Percentiles rank a stretch among this genome's conserved stretches.
Conservation (phyloP, 805 yeast species). For the Pichia membranifaciens region DNA sequence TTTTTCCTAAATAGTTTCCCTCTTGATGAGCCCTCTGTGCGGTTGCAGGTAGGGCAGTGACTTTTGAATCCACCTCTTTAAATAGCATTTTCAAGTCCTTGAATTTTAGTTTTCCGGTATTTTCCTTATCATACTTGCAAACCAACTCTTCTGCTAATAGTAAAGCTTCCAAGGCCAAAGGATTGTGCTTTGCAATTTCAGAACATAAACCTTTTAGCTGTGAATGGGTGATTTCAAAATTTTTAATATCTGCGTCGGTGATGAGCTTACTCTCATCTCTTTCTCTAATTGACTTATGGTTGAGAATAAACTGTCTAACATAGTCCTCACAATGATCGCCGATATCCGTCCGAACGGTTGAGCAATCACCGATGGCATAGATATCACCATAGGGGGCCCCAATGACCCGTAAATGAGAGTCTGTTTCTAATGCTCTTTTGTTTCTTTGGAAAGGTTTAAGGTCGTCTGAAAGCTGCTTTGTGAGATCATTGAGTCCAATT, state of each 20-base stretch:
- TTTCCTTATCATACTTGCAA: conserved; percentile 44
- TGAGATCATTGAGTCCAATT: conserved; percentile 59
- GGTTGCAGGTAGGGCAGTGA: conserved; percentile 86
- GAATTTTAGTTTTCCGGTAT: conserved; percentile 46
- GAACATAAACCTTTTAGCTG: conserved; percentile 45
- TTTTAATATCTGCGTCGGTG: conserved; percentile 47
- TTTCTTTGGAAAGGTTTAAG: conserved; percentile 48
- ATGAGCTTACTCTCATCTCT: conserved; percentile 36
- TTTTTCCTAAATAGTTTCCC: conserved; percentile 72
- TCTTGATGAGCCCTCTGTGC: conserved; percentile 97
- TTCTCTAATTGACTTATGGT: conserved; percentile 44
- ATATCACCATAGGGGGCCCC: conserved; percentile 68
- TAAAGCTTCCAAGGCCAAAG: conserved; percentile 54
- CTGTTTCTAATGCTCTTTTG: conserved; percentile 69
- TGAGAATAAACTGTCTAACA: conserved; percentile 97
- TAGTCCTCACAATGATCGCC: conserved; percentile 81
- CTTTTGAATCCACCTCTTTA: conserved; percentile 55
- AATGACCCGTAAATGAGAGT: conserved; percentile 60
- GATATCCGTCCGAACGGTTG: conserved; percentile 58
- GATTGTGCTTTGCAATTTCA: conserved; percentile 46
- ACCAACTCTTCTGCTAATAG: conserved; percentile 44
- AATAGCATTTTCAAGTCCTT: conserved; percentile 46
- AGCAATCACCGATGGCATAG: conserved; percentile 60
- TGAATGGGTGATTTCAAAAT: conserved; percentile 39
- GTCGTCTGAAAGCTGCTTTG: conserved; percentile 47